Evolutionary conservation across 2,329 filamentous ascomycete genomes (phyloP), one percentile per base, ranked within the genome.

Genomic region (Paramyrothecium roridum): DNA sequence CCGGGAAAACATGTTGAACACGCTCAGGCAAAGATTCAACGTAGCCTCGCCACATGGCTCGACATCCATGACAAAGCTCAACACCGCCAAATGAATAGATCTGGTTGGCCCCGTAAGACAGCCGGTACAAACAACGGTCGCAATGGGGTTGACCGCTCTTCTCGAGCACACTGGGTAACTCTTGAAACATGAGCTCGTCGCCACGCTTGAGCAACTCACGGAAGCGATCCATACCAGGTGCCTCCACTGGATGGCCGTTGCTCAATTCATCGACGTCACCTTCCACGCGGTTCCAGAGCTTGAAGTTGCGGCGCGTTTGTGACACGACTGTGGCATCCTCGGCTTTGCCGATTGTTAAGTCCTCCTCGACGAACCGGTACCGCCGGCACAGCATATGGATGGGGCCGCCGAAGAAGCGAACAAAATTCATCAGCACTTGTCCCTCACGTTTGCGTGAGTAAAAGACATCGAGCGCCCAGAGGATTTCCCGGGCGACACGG

Each of bases 301-400:
- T 71, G 46, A 62, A 52, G 50, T 70, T 59, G n/a, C 54, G 45
- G 12, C 63, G 56, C 13, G 65, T 62, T 54, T 60, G 55, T 2
- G 59, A 33, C 7, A 67, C 59, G 10, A 70, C 61, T 2, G 52
- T 46, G 8, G 58, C 58, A 7, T 59, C 63, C 52, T 71, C 68
- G 3, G 56, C 45, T 22, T 54, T 61, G 33, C 69, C 68, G 19
- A 72, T 59, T 2, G 57, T 61, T 30, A 70, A 52, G 7, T 57
- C 64, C 26, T 72, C 69, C 57, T 72, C 69, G 16, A 70, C 65
- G 52, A 66, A 71, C 3, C 69, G 63, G 56, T 71, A 71, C 4
- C 68, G 58, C 19, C 68, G 61, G 66, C 66, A 71, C 63, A 67
- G 68, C 61, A 71, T 64, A 46, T 72, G 67, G 23, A 70, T 61